phyloP scores from a whole-genome alignment of 176 grass and related monocot species.

The Cenchrus americanus region DNA sequence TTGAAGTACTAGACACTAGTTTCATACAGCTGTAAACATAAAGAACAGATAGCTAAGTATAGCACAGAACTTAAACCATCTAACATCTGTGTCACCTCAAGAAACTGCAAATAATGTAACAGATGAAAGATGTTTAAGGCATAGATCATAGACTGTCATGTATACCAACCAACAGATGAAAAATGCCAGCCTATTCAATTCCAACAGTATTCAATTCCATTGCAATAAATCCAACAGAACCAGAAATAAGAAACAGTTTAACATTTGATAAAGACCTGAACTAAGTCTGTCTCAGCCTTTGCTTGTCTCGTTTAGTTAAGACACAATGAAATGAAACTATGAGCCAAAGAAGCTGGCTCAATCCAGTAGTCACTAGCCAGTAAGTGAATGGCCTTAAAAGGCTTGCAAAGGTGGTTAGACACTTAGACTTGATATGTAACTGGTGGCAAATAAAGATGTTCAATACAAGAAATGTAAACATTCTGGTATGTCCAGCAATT shows the following conservation, averaged over 20 bases:
- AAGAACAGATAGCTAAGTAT: not conserved
- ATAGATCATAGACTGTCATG: not conserved
- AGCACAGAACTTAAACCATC: not conserved
- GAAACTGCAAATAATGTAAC: slow-evolving; percentile 12
- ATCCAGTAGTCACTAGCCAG: not conserved
- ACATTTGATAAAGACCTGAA: not conserved
- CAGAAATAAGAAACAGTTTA: not conserved
- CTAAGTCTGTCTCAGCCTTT: not conserved
- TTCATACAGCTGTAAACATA: not conserved
- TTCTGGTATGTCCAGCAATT: not conserved
- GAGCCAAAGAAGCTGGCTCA: not conserved
- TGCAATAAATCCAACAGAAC: not conserved
- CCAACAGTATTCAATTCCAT: not conserved
- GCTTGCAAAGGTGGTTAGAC: not conserved
- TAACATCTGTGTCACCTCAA: not conserved
- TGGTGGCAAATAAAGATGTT: not conserved
- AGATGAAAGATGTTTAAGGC: not conserved
- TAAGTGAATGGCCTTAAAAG: not conserved
- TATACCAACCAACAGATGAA: not conserved
- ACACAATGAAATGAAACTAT: not conserved
- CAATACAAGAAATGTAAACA: slow-evolving; percentile 16
- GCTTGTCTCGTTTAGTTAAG: not conserved
- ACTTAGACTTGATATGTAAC: not conserved
- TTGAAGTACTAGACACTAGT: not conserved
- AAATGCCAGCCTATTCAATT: not conserved